Evolutionary conservation across 1,139 yeast species (phyloP), one percentile per base, ranked within the genome.

Genomic region (Zygosaccharomyces pseudobailii): DNA sequence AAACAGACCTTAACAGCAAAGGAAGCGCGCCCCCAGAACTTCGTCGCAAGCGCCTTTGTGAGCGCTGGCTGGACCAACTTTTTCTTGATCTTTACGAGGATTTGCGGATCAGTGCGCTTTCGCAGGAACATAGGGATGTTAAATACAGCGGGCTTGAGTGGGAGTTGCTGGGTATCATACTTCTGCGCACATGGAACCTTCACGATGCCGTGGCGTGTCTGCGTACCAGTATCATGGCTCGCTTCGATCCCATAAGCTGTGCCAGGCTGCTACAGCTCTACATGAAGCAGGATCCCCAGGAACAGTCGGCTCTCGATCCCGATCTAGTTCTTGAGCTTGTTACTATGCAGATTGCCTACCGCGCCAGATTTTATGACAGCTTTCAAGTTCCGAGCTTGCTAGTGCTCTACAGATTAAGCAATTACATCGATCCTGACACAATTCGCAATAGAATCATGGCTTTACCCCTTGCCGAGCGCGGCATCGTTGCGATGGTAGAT

Each of bases 1-100:
- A 41, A 9, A 27, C 37, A 5, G 39, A 40, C 17, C 24, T 23
- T 27, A 44, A 40, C 30, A 30, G 22, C n/a, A 46, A 34, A 7
- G 43, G 36, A 7, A 43, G 34, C 6, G 50, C 61, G 8, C 59
- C 57, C 25, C 46, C 51, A 6, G 51, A 51, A 9, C 42, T 87
- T 60, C 80, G 78, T 54, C 74, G 76, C 57, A 92, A 92, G 62
- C 75, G 97, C 50, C 75, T 92, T 49, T 90, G 97, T 69, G 98
- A 92, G 67, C 76, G 95, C 57, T 90, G 98, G 96, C 74, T 92
- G 48, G 98, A 92, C 65, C 84, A 87, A 55, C 72, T 92, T 52
- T 90, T 92, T 64, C 76, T 89, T 76, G 81, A 87, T 30, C 72
- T 92, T 44, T 92, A 88, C 63, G 96, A 89, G 58, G 97, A 92